These are phyloP conservation scores for Exsudoporus floridanus DNA, from an alignment of 1,284 basidiomycete genomes.

Conservation along the genomic window DNA sequence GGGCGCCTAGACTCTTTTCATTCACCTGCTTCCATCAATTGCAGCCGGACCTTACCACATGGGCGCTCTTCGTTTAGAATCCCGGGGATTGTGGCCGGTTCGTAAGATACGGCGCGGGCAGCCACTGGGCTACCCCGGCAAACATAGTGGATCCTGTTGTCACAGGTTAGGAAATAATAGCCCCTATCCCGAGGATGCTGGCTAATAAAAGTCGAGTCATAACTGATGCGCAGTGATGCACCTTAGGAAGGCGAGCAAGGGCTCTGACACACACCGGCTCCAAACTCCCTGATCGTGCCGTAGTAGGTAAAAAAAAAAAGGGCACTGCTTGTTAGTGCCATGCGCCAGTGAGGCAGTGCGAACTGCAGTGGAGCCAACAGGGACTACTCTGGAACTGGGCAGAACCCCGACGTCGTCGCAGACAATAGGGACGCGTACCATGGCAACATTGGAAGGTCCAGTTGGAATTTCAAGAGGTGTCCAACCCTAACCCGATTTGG, in stretches of 20 bases:
- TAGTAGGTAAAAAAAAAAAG: background rate
- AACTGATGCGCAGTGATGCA: background rate
- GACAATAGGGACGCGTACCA: slow-evolving; percentile 1
- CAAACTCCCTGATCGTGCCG: background rate
- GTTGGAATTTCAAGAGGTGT: background rate
- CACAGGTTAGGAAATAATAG: background rate
- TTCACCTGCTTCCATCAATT: background rate
- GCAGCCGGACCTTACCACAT: background rate
- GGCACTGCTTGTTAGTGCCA: background rate
- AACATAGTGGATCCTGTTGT: background rate
- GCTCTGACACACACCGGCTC: slow-evolving; percentile 5
- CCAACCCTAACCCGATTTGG: slow-evolving; percentile 26
- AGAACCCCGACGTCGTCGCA: background rate
- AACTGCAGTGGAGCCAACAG: background rate
- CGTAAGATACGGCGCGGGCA: background rate
- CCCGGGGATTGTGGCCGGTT: slow-evolving; percentile 1
- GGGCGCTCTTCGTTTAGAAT: background rate
- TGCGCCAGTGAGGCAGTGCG: slow-evolving; percentile 5
- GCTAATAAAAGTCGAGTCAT: slow-evolving; percentile 12
- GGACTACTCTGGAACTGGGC: background rate
- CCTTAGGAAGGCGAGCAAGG: background rate
- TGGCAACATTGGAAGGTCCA: slow-evolving; percentile 12
- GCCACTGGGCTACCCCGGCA: background rate
- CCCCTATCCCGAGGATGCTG: slow-evolving; percentile 6
- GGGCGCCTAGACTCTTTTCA: background rate